Conservation (phyloP, 1,284 basidiomycete species). For the Melampsora abietis-canadensis region DNA sequence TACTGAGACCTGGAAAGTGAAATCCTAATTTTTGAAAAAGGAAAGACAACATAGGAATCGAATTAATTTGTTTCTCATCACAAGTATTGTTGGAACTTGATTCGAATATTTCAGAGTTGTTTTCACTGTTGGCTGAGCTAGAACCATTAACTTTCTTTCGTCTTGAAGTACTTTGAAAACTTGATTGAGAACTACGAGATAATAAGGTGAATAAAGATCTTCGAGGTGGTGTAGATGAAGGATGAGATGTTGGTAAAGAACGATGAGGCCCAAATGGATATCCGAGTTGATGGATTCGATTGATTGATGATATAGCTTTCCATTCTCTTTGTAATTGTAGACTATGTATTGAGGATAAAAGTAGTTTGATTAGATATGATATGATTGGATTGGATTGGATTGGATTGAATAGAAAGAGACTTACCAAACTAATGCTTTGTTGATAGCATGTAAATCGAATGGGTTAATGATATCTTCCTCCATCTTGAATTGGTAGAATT, state of each 20-base stretch:
- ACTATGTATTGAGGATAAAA: not conserved
- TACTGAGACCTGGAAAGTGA: not conserved
- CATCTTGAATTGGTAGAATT: no score
- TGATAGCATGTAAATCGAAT: slow-evolving; percentile 23
- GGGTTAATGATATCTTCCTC: not conserved
- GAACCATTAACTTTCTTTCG: not conserved
- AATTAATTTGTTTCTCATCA: not conserved
- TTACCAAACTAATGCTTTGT: slow-evolving; percentile 21
- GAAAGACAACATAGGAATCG: slow-evolving; percentile 11
- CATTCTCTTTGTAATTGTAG: slow-evolving; percentile 40
- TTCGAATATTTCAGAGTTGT: no score
- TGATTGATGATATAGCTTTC: slow-evolving; percentile 14
- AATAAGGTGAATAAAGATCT: slow-evolving; percentile 9
- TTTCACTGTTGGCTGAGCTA: not conserved
- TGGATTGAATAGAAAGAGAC: not conserved
- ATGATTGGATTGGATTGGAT: not conserved
- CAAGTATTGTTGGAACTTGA: no score
- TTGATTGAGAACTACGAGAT: slow-evolving; percentile 6
- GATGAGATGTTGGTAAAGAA: not conserved
- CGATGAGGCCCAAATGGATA: slow-evolving; percentile 18
- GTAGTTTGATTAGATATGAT: not conserved
- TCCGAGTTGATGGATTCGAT: slow-evolving; percentile 21
- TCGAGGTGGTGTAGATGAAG: slow-evolving; percentile 10
- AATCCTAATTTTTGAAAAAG: slow-evolving; percentile 18
- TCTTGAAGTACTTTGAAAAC: not conserved